Evolutionary conservation across 352 stramenopile genomes (phyloP).

Genomic region (Phytophthora cryptogea): DNA sequence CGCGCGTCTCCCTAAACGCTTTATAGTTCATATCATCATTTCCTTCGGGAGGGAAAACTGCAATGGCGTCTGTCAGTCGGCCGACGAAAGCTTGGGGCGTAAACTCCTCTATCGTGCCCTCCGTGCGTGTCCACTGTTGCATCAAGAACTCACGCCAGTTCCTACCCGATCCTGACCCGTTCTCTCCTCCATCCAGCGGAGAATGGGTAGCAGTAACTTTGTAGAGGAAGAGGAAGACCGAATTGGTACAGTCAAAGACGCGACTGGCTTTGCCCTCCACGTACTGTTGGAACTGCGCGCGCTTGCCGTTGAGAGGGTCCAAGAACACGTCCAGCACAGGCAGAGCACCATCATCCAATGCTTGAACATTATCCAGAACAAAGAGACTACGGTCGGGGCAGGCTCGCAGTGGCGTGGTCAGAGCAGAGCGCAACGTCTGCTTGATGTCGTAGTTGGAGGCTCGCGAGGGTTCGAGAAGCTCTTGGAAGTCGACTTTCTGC

Average conservation of each 20-base stretch:
- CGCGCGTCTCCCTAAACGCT: conserved; percentile 23
- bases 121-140: conserved; percentile 44
- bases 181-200: conserved; percentile 1
- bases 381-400: conserved; percentile 62
- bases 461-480: conserved; percentile 30
- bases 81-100: conserved; percentile 73
- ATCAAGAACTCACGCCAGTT: conserved; percentile 68
- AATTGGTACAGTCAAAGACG: conserved; percentile 55
- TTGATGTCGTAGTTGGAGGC: conserved; percentile 56
- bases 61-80: conserved; percentile 49
- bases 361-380: conserved; percentile 55
- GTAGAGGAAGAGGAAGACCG: conserved; percentile 70
- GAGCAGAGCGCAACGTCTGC: conserved; percentile 41
- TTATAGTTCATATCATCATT: conserved; percentile 18
- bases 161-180: conserved; percentile 1
- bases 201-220: conserved; percentile 28
- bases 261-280: conserved; percentile 23
- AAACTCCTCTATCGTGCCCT: conserved; percentile 52
- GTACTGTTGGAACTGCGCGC: conserved; percentile 60
- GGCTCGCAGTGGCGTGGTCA: conserved; percentile 36
- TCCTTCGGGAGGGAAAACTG: conserved; percentile 27
- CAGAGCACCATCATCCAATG: conserved; percentile 47
- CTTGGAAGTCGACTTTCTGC: conserved; percentile 34
- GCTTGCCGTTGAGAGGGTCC: conserved; percentile 69
- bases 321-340: conserved; percentile 71